Evolutionary conservation across 1,284 basidiomycete species (phyloP), one percentile per base, ranked within the genome.

Genomic region (Fomitopsis betulina): DNA sequence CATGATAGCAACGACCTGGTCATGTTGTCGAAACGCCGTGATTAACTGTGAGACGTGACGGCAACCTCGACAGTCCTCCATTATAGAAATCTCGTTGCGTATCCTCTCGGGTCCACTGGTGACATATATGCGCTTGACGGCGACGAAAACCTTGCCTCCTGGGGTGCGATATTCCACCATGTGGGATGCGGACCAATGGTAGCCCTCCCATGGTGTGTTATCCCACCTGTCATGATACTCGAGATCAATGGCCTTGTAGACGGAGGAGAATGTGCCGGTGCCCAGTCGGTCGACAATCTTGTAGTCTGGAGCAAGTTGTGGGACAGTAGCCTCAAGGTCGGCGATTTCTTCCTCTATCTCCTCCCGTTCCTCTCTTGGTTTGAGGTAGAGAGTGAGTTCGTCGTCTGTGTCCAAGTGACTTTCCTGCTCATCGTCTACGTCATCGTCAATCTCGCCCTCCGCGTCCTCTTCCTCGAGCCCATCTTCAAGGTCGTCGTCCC

Each of bases 191-290:
- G 84, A 85, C 21, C 84, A 86, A 65, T 89, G 87, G 47, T 76
- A 70, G 2, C 86, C 85, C 42, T 85, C 81, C 96, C 96, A 98
- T 19, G 84, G 79, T 9, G 75, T 67, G 71, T 98, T 98, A 73
- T 94, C 81, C 83, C 89, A 96, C 58, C 86, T 87, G 43, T 79
- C 72, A 66, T 91, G 84, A 69, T 90, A 86, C 58, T 83, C 76
- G 38, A 90, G 69, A 73, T 99, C 96, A 63, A 96, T 76, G 0
- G 96, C 96, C 68, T 99, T 98, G 81, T 98, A 99, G 10, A 99
- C 96, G 9, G 95, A 96, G 0, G 96, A 98, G 75, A 99, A 99
- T 2, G 96, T 99, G 25, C 96, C 94, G 62, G 96, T 98, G 15
- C 96, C 96, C 0, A 99, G 82, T 6, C 95, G 84, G 75, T 98